Evolutionary conservation across 148 eudicot species (phyloP).

Genomic region (Silene latifolia): DNA sequence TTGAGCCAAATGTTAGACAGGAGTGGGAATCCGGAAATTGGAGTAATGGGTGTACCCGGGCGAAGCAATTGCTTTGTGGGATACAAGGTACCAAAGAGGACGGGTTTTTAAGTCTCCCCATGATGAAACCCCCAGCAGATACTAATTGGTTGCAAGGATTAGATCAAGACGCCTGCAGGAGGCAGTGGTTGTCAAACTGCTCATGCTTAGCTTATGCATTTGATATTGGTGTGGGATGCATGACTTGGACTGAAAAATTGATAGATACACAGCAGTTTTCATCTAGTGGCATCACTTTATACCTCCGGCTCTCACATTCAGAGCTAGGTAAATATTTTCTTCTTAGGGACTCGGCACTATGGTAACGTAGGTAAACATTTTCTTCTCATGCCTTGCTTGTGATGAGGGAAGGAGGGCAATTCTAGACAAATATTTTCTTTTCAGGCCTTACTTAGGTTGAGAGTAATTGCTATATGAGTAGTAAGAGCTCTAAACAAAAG

Average conservation of each 20-base stretch:
- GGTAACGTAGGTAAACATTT: not conserved
- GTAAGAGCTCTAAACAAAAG: no score
- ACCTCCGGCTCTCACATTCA: conserved; percentile 40
- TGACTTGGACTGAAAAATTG: conserved; percentile 47
- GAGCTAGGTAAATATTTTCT: conserved; percentile 39
- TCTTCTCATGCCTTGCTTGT: not conserved
- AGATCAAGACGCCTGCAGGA: conserved; percentile 18
- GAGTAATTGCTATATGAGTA: no score
- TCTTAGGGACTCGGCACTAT: not conserved
- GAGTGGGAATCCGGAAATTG: conserved; percentile 37
- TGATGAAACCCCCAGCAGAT: conserved; percentile 36
- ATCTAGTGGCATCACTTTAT: conserved; percentile 40
- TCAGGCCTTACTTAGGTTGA: no score
- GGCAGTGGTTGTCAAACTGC: conserved; percentile 41
- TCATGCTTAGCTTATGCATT: conserved; percentile 51
- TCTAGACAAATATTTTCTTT: no score
- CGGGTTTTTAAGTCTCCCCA: conserved; percentile 27
- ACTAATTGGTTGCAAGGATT: conserved; percentile 10
- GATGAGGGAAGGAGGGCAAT: not conserved
- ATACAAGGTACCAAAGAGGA: conserved; percentile 31
- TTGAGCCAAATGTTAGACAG: conserved; percentile 18
- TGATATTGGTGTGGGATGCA: conserved; percentile 41
- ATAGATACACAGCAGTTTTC: conserved; percentile 38
- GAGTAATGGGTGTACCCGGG: conserved; percentile 44
- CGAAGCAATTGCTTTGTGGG: conserved; percentile 26